Percentiles rank a stretch among this genome's conserved stretches.
Evolutionary conservation across 306 rosid genomes (phyloP).

Genomic region (Prosopis cineraria): DNA sequence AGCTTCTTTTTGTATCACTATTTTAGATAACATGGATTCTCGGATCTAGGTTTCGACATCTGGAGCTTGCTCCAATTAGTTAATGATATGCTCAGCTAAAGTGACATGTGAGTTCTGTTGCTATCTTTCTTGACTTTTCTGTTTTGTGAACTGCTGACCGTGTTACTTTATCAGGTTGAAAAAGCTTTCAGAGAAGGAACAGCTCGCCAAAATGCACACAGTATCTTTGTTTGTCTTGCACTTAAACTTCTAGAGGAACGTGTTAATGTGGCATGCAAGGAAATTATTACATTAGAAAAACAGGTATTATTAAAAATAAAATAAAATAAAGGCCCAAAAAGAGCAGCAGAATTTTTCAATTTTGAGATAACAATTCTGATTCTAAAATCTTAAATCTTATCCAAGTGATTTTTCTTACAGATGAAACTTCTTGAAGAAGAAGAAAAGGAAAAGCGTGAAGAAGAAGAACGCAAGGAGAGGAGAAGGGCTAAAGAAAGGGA

Average conservation of each 20-base stretch:
- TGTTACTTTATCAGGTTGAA: constrained; percentile 76
- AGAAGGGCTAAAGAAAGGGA: constrained; percentile 90
- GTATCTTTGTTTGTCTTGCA: constrained; percentile 96
- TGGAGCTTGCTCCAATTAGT: not conserved
- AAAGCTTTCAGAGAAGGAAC: constrained; percentile 99
- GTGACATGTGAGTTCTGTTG: constrained; percentile 21
- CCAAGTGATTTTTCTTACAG: constrained; percentile 49
- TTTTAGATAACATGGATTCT: not conserved
- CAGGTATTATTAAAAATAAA: constrained; percentile 73
- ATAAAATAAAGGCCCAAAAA: not conserved
- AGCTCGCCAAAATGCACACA: constrained; percentile 99
- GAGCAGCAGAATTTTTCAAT: constrained; percentile 12
- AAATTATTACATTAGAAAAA: constrained; percentile 90
- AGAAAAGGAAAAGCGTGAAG: constrained; percentile 98
- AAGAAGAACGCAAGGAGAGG: constrained; percentile 97
- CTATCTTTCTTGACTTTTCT: not conserved
- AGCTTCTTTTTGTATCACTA: not conserved
- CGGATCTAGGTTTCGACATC: constrained; percentile 9
- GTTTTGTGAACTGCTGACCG: constrained; percentile 32
- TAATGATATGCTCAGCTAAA: not conserved
- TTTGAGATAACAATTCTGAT: constrained; percentile 36
- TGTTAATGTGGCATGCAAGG: constrained; percentile 97
- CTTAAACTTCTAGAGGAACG: constrained; percentile 95
- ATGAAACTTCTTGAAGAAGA: constrained; percentile 99
- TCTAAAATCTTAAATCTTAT: constrained; percentile 39